Evolutionary conservation across 306 rosid genomes (phyloP), one percentile per base, ranked within the genome.

Genomic region (Glycyrrhiza uralensis): DNA sequence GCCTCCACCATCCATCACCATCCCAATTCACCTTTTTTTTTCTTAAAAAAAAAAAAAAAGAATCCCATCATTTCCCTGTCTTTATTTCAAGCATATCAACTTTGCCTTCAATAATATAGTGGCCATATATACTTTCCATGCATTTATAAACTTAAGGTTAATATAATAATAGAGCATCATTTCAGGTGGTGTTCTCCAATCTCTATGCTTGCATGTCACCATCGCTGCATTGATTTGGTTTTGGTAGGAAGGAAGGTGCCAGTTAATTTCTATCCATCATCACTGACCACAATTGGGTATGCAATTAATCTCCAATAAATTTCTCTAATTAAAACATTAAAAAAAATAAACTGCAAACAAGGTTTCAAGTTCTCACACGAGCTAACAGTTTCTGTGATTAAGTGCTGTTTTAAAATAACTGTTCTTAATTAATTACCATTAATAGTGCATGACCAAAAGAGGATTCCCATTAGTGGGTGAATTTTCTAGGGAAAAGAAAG

Each of bases 1-100:
- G 44, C 47, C 58, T 52, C 76, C 18, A 42, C 71, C 49, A 72
- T 47, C 75, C 79, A 73, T 79, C 83, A 38, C 71, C 66, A 66
- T 79, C 72, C 11, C 79, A 66, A 66, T 59, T 66, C 60, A 38
- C 64, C 38, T 24, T 9, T 54, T 1, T 17, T 38, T 33, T 12
- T 4, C 17, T n/a, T n/a, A 24, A 12, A 23, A 11, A 0, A 41
- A 24, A 12, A 51, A 1, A 22, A 49, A 49, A 19, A 49, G 1
- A 20, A 2, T 1, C 0, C 24, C 11, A 9, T 51, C 20, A 13
- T 38, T 14, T 41, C 9, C 52, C 29, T 62, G 10, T 49, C 11
- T 6, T 26, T 8, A n/a, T n/a, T n/a, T n/a, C n/a, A n/a, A n/a
- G n/a, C 38, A 26, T 51, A 18, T 54, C 51, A 35, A 41, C 19